Evolutionary conservation across 1,284 basidiomycete species (phyloP).

Genomic region (Ustilago sp.): DNA sequence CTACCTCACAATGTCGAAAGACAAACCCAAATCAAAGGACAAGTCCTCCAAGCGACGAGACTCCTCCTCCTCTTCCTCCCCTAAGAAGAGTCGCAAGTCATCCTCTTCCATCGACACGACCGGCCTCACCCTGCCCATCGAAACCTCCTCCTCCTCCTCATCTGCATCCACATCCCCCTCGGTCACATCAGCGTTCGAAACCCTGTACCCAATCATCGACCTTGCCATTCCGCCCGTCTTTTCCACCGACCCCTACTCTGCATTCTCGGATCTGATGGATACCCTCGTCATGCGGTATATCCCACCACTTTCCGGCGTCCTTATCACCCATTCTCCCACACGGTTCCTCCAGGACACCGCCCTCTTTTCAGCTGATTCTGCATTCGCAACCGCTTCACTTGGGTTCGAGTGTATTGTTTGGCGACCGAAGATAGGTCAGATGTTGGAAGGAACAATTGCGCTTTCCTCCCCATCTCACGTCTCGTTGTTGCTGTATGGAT

Average conservation of each 20-base stretch:
- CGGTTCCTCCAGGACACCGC: slow-evolving; percentile 79
- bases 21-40: slow-evolving; percentile 40
- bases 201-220: slow-evolving; percentile 56
- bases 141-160: slow-evolving; percentile 5
- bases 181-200: slow-evolving; percentile 53
- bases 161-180: slow-evolving; percentile 2
- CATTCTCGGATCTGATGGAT: slow-evolving; percentile 65
- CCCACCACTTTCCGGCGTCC: slow-evolving; percentile 85
- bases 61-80: slow-evolving; percentile 19
- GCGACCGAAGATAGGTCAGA: slow-evolving; percentile 87
- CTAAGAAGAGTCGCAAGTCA: slow-evolving; percentile 40
- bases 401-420: slow-evolving; percentile 87
- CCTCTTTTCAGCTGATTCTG: slow-evolving; percentile 83
- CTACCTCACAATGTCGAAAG: slow-evolving; percentile 35
- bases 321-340: slow-evolving; percentile 85
- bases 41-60: slow-evolving; percentile 39
- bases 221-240: slow-evolving; percentile 64
- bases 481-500: slow-evolving; percentile 89
- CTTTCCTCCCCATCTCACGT: slow-evolving; percentile 94
- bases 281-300: slow-evolving; percentile 76
- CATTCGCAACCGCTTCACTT: slow-evolving; percentile 82
- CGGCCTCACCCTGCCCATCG: slow-evolving; percentile 13
- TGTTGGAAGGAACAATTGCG: slow-evolving; percentile 85
- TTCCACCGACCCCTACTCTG: slow-evolving; percentile 46
- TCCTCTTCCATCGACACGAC: slow-evolving; percentile 14